Evolutionary conservation across 148 eudicot genomes (phyloP).

Genomic region (Camellia japonica): DNA sequence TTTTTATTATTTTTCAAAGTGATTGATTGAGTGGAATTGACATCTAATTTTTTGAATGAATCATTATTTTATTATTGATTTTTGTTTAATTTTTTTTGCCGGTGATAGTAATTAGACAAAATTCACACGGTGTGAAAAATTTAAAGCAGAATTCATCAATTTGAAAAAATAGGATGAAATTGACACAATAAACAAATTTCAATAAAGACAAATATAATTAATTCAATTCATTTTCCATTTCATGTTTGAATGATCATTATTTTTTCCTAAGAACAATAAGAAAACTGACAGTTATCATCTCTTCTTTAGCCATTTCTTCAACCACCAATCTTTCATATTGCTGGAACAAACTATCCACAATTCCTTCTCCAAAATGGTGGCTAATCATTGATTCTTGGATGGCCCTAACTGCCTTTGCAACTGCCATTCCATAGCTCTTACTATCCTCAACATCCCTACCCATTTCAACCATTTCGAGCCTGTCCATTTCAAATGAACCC

Average conservation of each 20-base stretch:
- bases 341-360: constrained; percentile 59
- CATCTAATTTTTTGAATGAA: too few species aligned
- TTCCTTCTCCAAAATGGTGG: constrained; percentile 76
- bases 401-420: constrained; percentile 73
- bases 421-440: constrained; percentile 46
- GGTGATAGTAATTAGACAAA: too few species aligned
- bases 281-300: constrained; percentile 53
- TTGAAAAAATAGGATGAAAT: too few species aligned
- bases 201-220: too few species aligned
- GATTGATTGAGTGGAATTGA: too few species aligned
- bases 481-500: constrained; percentile 58
- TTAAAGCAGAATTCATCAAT: too few species aligned
- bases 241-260: constrained; percentile 7
- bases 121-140: too few species aligned
- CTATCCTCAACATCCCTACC: constrained; percentile 29
- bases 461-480: constrained; percentile 53
- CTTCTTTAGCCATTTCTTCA: constrained; percentile 54
- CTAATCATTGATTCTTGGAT: constrained; percentile 75
- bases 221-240: too few species aligned
- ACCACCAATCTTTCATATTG: constrained; percentile 54
- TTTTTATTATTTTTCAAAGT: too few species aligned
- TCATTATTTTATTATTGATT: too few species aligned
- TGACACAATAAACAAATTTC: too few species aligned
- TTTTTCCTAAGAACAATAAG: constrained; percentile 47
- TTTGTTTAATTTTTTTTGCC: too few species aligned